Base-by-base conservation (phyloP, 2,329 filamentous ascomycete species). In the Cryphonectria nitschkei region DNA sequence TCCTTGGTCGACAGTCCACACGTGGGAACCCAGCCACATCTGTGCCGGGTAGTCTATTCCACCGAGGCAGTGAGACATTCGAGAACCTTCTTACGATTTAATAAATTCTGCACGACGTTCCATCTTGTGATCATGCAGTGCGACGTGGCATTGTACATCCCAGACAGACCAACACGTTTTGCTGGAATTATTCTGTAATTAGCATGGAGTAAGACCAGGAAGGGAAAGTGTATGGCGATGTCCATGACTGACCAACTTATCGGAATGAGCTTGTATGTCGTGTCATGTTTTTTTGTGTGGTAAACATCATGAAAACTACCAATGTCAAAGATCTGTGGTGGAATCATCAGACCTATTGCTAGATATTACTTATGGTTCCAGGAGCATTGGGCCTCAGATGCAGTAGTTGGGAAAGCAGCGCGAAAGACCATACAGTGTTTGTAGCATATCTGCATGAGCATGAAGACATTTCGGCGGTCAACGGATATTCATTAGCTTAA, bases 251-350 rank as follows among this genome's bases (percentile, higher is more conserved):
- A 68, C 29, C 39, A 32, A 61, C 3, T 32, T 22, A 6, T 26
- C 32, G 50, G 52, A 37, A 68, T 16, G 69, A 68, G 32, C 65
- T 43, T 54, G 65, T 60, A 70, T 50, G 32, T 60, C 19, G 6
- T 22, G 43, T 16, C 43, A 16, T 52, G 5, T 26, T 68, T 43
- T 64, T 19, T 68, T 46, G 46, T 58, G 19, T 19, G 26, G 16
- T n/a, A 46, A 62, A 50, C 9, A 5, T 43, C 3, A 14, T 43
- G 16, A 5, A 50, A 46, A 60, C 37, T 19, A 32, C 46, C 32
- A 56, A 39, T 54, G 16, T 7, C 29, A 22, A 19, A 11, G 3
- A 7, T 39, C 54, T 3, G 8, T n/a, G 13, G 4, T 56, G 3
- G 7, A 16, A 13, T n/a, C 32, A 41, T 46, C 46, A 66, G 46